Conservation (phyloP, 768 basidiomycete species). For the Cystofilobasidium capitatum region DNA sequence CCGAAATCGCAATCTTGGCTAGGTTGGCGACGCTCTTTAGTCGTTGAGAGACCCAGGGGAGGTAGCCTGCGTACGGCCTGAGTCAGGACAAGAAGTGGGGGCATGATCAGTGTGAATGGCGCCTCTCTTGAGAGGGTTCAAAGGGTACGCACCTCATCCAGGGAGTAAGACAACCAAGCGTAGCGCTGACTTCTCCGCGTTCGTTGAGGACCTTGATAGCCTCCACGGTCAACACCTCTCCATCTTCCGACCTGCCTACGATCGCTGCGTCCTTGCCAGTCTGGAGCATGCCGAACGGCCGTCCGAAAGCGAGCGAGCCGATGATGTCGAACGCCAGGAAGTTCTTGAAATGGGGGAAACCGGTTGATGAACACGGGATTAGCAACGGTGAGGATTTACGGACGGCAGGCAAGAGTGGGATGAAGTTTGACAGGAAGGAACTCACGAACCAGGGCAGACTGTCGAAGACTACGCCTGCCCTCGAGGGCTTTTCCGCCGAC, state of each 20-base stretch:
- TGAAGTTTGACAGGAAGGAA: too few relatives aligned
- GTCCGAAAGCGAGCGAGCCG: constrained; percentile 49
- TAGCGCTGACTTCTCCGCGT: constrained; percentile 75
- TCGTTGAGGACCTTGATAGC: constrained; percentile 58
- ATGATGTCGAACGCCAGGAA: constrained; percentile 38
- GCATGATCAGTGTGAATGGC: not conserved
- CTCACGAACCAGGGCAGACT: constrained; percentile 30
- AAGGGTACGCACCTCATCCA: constrained; percentile 45
- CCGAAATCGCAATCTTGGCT: constrained; percentile 42
- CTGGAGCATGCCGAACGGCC: constrained; percentile 78
- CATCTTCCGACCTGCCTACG: not conserved
- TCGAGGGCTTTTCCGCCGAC: constrained; percentile 50
- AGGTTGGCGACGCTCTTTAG: constrained; percentile 57
- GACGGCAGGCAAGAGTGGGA: constrained; percentile 54
- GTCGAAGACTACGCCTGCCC: constrained; percentile 40
- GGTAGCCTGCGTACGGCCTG: constrained; percentile 4
- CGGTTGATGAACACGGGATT: constrained; percentile 45
- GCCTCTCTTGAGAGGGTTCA: constrained; percentile 43
- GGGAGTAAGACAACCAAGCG: constrained; percentile 66
- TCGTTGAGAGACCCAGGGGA: constrained; percentile 1
- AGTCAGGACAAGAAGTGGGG: not conserved
- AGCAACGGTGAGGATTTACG: not conserved
- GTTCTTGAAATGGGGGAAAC: too few relatives aligned
- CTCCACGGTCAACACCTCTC: not conserved
- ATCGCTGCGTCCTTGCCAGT: constrained; percentile 59